Percentiles rank a stretch among this genome's conserved stretches.
Evolutionary conservation across 345 rosid species (phyloP).

Genomic region (Anastatica hierochuntica): DNA sequence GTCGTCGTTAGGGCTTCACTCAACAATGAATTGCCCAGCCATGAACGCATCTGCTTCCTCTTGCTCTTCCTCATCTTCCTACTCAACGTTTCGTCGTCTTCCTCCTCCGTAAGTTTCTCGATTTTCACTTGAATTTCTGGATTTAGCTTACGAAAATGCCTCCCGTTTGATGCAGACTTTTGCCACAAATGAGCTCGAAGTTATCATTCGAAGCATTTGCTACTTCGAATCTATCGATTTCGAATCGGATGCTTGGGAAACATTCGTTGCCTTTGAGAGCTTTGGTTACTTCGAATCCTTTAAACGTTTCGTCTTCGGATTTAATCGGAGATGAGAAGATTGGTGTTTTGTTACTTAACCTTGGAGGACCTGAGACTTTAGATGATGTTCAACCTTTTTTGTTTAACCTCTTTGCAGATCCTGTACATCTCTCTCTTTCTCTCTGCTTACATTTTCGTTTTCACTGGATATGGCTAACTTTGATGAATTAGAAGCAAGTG

Average conservation of each 20-base stretch:
- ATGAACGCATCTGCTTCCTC: constrained; percentile 29
- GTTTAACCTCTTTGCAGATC: constrained; percentile 97
- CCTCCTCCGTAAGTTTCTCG: constrained; percentile 29
- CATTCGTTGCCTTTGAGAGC: constrained; percentile 40
- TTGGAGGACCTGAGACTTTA: constrained; percentile 97
- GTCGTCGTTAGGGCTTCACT: background rate
- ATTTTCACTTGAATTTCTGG: no score
- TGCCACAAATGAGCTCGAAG: constrained; percentile 34
- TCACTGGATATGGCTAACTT: no score
- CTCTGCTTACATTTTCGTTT: no score
- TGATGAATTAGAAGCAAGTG: no score
- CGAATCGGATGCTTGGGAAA: constrained; percentile 22
- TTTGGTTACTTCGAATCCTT: constrained; percentile 46
- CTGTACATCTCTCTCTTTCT: constrained; percentile 36
- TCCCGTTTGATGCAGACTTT: no score
- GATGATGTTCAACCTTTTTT: constrained; percentile 97
- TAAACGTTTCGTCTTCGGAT: constrained; percentile 25
- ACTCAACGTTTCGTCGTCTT: constrained; percentile 36
- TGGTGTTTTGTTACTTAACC: constrained; percentile 86
- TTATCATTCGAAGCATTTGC: constrained; percentile 28
- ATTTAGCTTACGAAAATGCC: no score
- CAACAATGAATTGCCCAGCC: constrained; percentile 23
- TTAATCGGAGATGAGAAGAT: constrained; percentile 52
- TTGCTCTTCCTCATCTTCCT: constrained; percentile 30
- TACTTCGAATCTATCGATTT: constrained; percentile 16